Conservation (phyloP, 345 rosid species). For the Acer campestre region DNA sequence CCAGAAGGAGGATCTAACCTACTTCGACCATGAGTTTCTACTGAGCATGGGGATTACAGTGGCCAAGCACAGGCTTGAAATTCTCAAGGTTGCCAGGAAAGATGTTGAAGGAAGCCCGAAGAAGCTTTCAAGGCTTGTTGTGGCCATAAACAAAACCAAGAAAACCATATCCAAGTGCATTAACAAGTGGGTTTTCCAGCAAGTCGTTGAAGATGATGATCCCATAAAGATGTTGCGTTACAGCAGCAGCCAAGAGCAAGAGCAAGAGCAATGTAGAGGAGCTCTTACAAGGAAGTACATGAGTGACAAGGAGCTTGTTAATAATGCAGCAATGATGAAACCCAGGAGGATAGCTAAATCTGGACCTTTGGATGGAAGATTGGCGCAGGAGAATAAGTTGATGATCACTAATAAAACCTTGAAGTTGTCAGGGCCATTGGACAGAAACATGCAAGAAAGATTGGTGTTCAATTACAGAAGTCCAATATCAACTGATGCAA, state of each 20-base stretch:
- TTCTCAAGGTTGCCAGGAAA: constrained; percentile 68
- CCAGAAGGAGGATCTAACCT: constrained; percentile 59
- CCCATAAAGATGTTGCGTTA: constrained; percentile 34
- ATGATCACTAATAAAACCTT: constrained; percentile 30
- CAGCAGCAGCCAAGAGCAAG: constrained; percentile 10
- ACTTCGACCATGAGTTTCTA: constrained; percentile 80
- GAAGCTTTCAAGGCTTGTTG: constrained; percentile 43
- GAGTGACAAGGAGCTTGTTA: constrained; percentile 35
- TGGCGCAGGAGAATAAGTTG: constrained; percentile 33
- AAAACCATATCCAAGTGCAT: constrained; percentile 47
- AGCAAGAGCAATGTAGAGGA: constrained; percentile 28
- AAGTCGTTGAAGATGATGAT: constrained; percentile 13
- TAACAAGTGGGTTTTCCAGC: constrained; percentile 42
- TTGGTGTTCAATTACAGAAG: constrained; percentile 44
- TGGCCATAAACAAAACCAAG: constrained; percentile 44
- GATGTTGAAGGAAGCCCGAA: constrained; percentile 30
- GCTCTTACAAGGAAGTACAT: constrained; percentile 37
- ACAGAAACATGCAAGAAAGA: constrained; percentile 54
- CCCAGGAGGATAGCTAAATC: constrained; percentile 55
- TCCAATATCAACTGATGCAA: constrained; percentile 36
- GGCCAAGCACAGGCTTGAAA: constrained; percentile 80
- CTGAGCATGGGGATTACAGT: constrained; percentile 73
- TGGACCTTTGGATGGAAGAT: constrained; percentile 61
- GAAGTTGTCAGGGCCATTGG: constrained; percentile 71
- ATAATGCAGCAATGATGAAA: constrained; percentile 28